Evolutionary conservation across 176 grass and related monocot species (phyloP), one percentile per base, ranked within the genome.

Genomic region (Triticum aestivum): DNA sequence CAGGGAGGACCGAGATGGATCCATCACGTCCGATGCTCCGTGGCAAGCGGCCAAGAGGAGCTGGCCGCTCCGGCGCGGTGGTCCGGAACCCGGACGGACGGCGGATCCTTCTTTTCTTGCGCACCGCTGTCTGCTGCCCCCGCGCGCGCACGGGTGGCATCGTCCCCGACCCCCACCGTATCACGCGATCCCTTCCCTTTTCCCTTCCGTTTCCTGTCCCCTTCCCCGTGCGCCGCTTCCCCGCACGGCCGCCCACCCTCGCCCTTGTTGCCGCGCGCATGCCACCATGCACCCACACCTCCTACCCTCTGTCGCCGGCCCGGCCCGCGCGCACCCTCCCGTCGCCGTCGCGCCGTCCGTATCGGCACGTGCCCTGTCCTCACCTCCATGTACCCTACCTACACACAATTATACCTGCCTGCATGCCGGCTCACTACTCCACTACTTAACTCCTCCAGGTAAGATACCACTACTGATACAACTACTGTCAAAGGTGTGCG

Each of bases 201-300:
- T 14, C 1, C n/a, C 26, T 26, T 45, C 58, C n/a, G 41, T 5
- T 58, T 58, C 18, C 20, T 20, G 52, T 58, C 17, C 0, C 0
- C 18, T 20, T 58, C 15, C 51, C 52, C 17, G 17, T 2, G 52
- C 17, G 17, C 35, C n/a, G n/a, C 27, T 29, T 42, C 3, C 10
- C 2, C 13, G 80, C 45, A 15, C 20, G 44, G 11, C 44, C 12
- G 80, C 65, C 14, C 20, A 10, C 30, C 33, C n/a, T 3, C 13
- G 47, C 3, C 21, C 21, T 30, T 72, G 72, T 78, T 73, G n/a
- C 12, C 44, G 65, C 8, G 58, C 75, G 65, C 1, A 7, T 79
- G 80, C 11, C 44, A 49, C 63, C 66, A 79, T 74, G 84, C 11
- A 12, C 12, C 12, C 12, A 68, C 85, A 80, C 89, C 73, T 83